phyloP scores from a whole-genome alignment of 495 filamentous ascomycete species.

The Neurospora terricola region DNA sequence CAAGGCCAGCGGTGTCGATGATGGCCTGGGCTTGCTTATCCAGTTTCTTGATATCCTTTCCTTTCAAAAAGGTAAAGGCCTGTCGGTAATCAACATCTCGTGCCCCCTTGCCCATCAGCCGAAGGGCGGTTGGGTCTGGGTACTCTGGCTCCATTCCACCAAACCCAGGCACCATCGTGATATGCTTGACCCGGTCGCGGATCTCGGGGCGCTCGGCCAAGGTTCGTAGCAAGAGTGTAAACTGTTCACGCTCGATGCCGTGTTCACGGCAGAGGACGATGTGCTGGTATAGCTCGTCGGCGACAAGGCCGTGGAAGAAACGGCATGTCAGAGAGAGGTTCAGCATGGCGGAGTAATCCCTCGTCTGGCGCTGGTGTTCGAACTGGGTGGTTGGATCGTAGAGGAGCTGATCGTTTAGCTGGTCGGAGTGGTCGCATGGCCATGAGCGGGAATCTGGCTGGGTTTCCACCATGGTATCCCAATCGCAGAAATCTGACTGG shows the following conservation, averaged over 20 bases:
- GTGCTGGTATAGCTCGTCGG: not conserved
- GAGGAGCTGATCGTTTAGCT: not conserved
- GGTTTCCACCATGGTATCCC: too few relatives aligned
- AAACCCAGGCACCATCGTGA: not conserved
- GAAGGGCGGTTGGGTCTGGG: not conserved
- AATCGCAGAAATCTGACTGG: not conserved
- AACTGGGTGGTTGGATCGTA: not conserved
- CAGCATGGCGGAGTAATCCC: not conserved
- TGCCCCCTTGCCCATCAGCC: not conserved
- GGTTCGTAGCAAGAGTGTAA: not conserved
- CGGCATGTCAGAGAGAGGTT: not conserved
- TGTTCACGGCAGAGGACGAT: not conserved
- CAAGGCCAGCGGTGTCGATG: not conserved
- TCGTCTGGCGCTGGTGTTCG: not conserved
- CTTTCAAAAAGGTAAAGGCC: not conserved
- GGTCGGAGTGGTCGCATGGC: not conserved
- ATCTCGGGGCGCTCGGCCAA: not conserved
- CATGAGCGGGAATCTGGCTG: not conserved
- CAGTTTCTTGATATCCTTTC: not conserved
- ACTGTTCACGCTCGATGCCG: not conserved
- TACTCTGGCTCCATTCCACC: not conserved
- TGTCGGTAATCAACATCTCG: accelerated
- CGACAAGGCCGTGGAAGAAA: not conserved
- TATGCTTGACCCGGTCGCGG: not conserved
- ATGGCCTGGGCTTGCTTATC: not conserved